phyloP scores from a whole-genome alignment of 768 basidiomycete genomes.

The Trametes elegans region DNA sequence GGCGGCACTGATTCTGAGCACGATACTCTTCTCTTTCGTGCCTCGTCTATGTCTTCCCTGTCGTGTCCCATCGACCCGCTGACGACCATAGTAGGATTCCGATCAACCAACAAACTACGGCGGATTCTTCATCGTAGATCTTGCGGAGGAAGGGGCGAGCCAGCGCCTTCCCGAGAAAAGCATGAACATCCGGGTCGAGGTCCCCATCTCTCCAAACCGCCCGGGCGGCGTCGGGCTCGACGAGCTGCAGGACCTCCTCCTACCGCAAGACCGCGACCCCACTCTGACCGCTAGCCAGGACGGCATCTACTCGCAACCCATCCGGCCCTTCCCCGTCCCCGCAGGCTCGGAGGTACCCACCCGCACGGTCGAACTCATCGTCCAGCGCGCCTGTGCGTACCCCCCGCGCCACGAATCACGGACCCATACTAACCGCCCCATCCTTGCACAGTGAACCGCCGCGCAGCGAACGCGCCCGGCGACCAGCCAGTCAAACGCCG shows the following conservation, averaged over 20 bases:
- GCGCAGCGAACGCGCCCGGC: neutral
- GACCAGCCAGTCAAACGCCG: neutral
- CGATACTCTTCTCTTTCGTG: neutral
- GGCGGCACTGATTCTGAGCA: too few species aligned
- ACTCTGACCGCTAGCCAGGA: neutral
- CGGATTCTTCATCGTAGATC: conserved; percentile 41
- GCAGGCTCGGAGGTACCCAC: neutral
- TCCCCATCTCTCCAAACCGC: conserved; percentile 23
- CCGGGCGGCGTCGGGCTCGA: conserved; percentile 36
- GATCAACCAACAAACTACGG: conserved; percentile 35
- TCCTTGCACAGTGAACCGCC: neutral
- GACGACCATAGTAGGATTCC: conserved; percentile 7
- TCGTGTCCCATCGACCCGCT: neutral
- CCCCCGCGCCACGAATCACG: neutral
- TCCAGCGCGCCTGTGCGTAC: conserved; percentile 18
- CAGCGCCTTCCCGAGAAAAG: conserved; percentile 33
- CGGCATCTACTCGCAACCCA: neutral
- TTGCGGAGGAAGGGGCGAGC: conserved; percentile 34
- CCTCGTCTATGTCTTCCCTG: too few species aligned
- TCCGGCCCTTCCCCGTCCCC: neutral
- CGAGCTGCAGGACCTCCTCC: conserved; percentile 31
- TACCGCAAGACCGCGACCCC: conserved; percentile 15
- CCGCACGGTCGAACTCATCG: conserved; percentile 12
- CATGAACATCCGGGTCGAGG: conserved; percentile 30
- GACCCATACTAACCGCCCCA: too few species aligned